These are phyloP conservation scores for Bryum argenteum DNA, from an alignment of 225 moss, liverwort and hornwort species.

Conservation along the genomic window DNA sequence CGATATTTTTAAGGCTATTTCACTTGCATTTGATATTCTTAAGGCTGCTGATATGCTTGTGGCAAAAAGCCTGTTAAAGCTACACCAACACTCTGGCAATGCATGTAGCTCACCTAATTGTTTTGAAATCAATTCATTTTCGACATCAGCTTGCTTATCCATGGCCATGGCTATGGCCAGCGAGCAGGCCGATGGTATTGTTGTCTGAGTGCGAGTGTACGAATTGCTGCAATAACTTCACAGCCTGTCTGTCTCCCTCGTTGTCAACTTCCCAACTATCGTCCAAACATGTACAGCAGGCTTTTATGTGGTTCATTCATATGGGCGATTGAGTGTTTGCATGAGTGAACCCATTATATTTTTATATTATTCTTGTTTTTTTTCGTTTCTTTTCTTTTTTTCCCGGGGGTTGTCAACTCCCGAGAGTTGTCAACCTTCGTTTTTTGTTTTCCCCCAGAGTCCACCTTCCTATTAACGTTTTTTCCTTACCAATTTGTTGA, in stretches of 20 bases:
- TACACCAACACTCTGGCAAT: conserved; percentile 14
- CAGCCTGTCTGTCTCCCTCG: conserved; percentile 11
- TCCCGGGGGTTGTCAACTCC: background rate
- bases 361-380: no score
- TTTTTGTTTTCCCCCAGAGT: background rate
- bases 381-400: no score
- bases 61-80: conserved; percentile 21
- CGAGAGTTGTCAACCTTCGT: no score
- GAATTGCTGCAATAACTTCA: conserved; percentile 18
- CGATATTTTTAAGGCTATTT: no score
- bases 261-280: background rate
- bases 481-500: background rate
- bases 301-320: background rate
- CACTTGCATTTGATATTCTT: no score
- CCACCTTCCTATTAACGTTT: no score
- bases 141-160: conserved; percentile 17
- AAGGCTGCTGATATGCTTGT: no score
- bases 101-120: conserved; percentile 20
- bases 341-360: background rate
- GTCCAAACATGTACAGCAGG: background rate
- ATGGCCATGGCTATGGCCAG: no score
- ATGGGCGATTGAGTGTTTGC: background rate
- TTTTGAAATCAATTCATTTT: background rate
- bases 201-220: background rate
- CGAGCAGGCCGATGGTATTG: no score